A percentile compares a stretch with the other conserved stretches of the same genome.
Conservation (phyloP, 305 asterid genomes). For the Fraxinus baroniana region DNA sequence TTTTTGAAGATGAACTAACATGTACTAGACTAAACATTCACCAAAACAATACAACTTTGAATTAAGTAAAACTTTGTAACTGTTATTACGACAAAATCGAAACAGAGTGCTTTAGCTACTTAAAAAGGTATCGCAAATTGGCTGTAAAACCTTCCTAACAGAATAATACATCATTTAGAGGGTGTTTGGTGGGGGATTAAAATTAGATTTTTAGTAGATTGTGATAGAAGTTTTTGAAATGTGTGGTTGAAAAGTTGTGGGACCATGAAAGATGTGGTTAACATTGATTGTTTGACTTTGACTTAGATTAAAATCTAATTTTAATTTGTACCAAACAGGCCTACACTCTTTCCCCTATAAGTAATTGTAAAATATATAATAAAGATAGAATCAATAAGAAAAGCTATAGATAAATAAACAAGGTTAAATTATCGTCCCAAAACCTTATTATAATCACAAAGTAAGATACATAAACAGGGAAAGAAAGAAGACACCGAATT, state of each 20-base stretch:
- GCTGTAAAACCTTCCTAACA: background rate
- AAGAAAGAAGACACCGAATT: too few relatives aligned
- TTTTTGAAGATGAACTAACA: background rate
- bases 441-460: background rate
- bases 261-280: too few relatives aligned
- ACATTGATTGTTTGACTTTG: too few relatives aligned
- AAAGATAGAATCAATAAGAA: background rate
- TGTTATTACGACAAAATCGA: background rate
- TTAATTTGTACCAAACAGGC: too few relatives aligned
- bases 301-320: too few relatives aligned
- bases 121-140: background rate
- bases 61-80: background rate
- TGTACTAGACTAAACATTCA: background rate
- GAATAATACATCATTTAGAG: background rate
- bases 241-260: too few relatives aligned
- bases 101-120: background rate
- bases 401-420: background rate
- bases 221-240: too few relatives aligned
- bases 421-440: background rate
- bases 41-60: background rate
- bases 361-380: background rate
- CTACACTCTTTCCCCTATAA: background rate
- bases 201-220: too few relatives aligned
- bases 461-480: background rate
- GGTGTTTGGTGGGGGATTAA: too few relatives aligned